Evolutionary conservation across 1,284 basidiomycete species (phyloP), one percentile per base, ranked within the genome.

Genomic region (Peniophora sp.): DNA sequence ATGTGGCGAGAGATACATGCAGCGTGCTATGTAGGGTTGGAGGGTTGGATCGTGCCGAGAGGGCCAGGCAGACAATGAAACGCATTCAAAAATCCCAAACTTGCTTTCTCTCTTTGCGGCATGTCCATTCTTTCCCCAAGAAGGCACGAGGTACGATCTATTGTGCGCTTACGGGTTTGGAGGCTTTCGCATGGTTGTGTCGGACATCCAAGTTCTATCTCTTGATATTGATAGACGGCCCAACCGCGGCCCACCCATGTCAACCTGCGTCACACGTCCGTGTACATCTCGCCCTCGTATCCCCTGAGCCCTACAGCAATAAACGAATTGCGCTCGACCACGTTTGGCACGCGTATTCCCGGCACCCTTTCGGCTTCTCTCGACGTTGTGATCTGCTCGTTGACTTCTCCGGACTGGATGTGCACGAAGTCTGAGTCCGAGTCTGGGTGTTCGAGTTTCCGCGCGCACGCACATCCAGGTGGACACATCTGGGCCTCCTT

Each of bases 291-390:
- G 27, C 6, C 27, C 27, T 32, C 27, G 27, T 32, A 32, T 16
- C 39, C 16, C 39, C 9, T 10, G 19, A 58, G 52, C 36, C 53
- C 56, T 10, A 58, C 45, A 20, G 53, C 47, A 27, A 58, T 57
- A 9, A 51, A 49, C 25, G 55, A 57, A 24, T 57, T 53, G 2
- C 56, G 51, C 23, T 58, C 56, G 46, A 58, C 45, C 8, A 52
- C 56, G 2, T 53, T 58, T 10, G 56, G 56, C 3, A 58, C 36
- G n/a, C 56, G 56, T 38, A 58, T 53, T 16, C 53, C 53, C 3
- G 56, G 56, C 36, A 58, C 56, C 25, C 19, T 25, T 2, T 48
- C 45, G 19, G 38, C 38, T 8, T 41, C 38, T n/a, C 38, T 20
- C 8, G 19, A 10, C n/a, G 34, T 36, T n/a, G n/a, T n/a, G 34